phyloP scores from a whole-genome alignment of 2,329 filamentous ascomycete species.

The Verticillium longisporum region DNA sequence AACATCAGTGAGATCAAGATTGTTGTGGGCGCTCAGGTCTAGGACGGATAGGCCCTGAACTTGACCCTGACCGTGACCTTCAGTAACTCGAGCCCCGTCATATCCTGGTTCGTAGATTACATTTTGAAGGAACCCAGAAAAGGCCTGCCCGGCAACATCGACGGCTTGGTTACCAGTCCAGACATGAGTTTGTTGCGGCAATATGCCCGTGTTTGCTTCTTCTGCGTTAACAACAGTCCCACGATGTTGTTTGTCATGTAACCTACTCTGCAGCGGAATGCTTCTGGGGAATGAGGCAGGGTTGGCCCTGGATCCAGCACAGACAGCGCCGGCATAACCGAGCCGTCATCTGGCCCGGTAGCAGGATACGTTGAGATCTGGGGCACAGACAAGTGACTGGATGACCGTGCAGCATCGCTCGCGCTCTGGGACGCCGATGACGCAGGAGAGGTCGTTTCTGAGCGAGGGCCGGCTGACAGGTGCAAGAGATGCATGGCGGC shows the following conservation, averaged over 20 bases:
- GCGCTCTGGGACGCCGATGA: constrained; percentile 1
- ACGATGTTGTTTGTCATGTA: neutral
- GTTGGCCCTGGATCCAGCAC: neutral
- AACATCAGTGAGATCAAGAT: constrained; percentile 42
- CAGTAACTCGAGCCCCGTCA: constrained; percentile 23
- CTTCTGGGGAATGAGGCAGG: neutral
- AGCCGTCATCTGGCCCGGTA: neutral
- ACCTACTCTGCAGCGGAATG: neutral
- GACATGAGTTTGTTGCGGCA: neutral
- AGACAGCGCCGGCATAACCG: neutral
- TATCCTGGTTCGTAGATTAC: constrained; percentile 41
- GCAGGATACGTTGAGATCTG: neutral
- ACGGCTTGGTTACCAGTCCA: neutral
- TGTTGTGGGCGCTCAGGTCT: constrained; percentile 42
- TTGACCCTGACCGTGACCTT: constrained; percentile 8
- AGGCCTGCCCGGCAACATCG: constrained; percentile 24
- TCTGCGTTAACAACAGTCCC: neutral
- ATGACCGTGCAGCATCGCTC: neutral
- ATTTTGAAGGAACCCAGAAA: constrained; percentile 44
- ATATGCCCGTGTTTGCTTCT: neutral
- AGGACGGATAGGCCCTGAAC: constrained; percentile 36
- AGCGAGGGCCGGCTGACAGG: constrained; percentile 28
- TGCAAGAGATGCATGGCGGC: constrained; percentile 37
- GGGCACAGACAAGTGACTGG: neutral
- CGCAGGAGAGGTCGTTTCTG: constrained; percentile 4